phyloP scores from a whole-genome alignment of 2,329 filamentous ascomycete species.

The Trichoderma cornu-damae region DNA sequence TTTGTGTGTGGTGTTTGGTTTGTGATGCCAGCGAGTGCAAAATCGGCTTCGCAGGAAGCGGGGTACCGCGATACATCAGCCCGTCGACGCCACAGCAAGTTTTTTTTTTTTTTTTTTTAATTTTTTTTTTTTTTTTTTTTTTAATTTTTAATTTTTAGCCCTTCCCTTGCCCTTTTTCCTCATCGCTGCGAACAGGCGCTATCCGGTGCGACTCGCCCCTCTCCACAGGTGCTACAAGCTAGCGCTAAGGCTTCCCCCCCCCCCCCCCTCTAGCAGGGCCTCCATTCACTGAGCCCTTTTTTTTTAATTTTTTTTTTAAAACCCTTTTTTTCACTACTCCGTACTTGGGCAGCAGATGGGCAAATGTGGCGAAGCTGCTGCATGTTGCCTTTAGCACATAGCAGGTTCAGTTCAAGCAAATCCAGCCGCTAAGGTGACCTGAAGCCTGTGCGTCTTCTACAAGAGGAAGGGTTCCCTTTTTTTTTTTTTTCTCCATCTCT shows the following conservation, averaged over 20 bases:
- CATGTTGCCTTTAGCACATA: constrained; percentile 10
- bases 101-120: constrained; percentile 6
- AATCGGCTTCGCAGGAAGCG: constrained; percentile 20
- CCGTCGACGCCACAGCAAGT: constrained; percentile 16
- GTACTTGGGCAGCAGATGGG: not conserved
- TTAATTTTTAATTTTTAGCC: too few species aligned
- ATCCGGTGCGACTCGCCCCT: not conserved
- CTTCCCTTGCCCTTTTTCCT: too few species aligned
- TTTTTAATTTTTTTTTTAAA: too few species aligned
- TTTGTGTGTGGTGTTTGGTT: constrained; percentile 16
- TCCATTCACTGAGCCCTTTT: not conserved
- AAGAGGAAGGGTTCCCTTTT: not conserved
- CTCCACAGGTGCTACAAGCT: constrained; percentile 8
- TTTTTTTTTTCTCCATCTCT: not conserved
- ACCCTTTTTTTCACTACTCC: not conserved
- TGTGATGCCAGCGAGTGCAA: constrained; percentile 20
- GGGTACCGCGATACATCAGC: constrained; percentile 18
- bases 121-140: constrained; percentile 2
- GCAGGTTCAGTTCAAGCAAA: not conserved
- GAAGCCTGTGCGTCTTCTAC: not conserved
- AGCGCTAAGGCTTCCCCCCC: constrained; percentile 8
- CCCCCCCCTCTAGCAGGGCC: not conserved
- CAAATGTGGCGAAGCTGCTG: constrained; percentile 16
- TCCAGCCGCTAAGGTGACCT: not conserved
- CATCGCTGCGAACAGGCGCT: not conserved